These are phyloP conservation scores for Nemania diffusa DNA, from an alignment of 2,329 filamentous ascomycete genomes.

Conservation along the genomic window DNA sequence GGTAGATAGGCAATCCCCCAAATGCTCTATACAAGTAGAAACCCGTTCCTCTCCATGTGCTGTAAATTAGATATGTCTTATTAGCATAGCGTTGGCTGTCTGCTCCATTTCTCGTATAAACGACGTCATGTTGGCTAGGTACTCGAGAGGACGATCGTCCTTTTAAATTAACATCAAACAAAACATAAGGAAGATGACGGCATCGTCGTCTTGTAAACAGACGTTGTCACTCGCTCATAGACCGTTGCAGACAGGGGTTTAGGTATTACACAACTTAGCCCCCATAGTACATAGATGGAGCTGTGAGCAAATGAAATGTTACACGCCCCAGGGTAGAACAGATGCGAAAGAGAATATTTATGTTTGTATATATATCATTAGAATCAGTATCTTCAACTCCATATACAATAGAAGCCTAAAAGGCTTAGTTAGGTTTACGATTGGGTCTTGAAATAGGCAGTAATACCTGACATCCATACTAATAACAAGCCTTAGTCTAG, in stretches of 20 bases:
- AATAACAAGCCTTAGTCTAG: not conserved
- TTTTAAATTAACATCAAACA: slow-evolving; percentile 19
- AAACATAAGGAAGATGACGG: slow-evolving; percentile 25
- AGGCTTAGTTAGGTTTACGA: not conserved
- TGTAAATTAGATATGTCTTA: slow-evolving; percentile 22
- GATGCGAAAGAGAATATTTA: not conserved
- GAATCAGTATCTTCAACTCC: not conserved
- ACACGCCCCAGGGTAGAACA: not conserved
- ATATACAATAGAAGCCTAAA: not conserved
- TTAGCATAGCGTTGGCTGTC: slow-evolving; percentile 10
- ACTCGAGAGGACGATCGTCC: slow-evolving; percentile 15
- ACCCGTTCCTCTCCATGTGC: slow-evolving; percentile 4
- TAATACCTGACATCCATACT: not conserved
- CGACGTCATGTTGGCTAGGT: not conserved
- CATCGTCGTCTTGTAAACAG: slow-evolving; percentile 1
- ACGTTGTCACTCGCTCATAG: not conserved
- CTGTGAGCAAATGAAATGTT: not conserved
- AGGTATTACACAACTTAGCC: not conserved
- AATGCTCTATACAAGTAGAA: not conserved
- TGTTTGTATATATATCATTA: not conserved
- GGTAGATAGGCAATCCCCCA: not conserved
- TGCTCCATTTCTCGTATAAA: slow-evolving; percentile 1
- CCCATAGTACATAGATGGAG: not conserved
- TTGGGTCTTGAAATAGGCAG: not conserved
- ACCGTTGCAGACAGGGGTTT: not conserved